phyloP scores from a whole-genome alignment of 805 yeast genomes.

The Candida arabinofermentans region DNA sequence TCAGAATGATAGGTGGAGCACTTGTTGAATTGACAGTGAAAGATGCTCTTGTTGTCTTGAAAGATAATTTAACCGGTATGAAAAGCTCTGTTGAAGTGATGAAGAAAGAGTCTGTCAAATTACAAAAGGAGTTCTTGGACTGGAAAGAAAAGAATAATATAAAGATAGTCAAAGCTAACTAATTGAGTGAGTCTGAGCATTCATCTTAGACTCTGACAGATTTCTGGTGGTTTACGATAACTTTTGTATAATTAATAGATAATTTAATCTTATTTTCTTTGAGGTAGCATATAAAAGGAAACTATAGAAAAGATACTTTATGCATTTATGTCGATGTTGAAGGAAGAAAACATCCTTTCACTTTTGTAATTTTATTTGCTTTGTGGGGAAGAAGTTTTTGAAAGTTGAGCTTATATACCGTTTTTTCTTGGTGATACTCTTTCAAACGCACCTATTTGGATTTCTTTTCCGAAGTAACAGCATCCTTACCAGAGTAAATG shows the following conservation, averaged over 20 bases:
- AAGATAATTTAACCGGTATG: constrained; percentile 51
- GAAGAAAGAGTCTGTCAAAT: constrained; percentile 34
- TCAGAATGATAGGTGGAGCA: constrained; percentile 92
- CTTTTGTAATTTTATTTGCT: too few relatives aligned
- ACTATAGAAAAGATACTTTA: too few relatives aligned
- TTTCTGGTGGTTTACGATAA: neutral
- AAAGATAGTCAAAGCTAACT: constrained; percentile 37
- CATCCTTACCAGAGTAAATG: constrained; percentile 34
- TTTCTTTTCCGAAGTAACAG: constrained; percentile 20
- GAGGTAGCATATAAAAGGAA: too few relatives aligned
- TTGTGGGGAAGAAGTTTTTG: too few relatives aligned
- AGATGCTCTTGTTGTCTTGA: constrained; percentile 65
- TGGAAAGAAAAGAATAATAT: constrained; percentile 52
- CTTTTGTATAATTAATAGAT: neutral
- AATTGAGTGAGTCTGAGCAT: neutral
- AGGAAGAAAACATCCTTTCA: too few relatives aligned
- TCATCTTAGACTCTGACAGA: too few relatives aligned
- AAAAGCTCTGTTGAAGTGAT: constrained; percentile 35
- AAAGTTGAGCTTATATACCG: too few relatives aligned
- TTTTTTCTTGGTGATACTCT: neutral
- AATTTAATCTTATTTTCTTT: too few relatives aligned
- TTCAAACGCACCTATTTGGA: neutral
- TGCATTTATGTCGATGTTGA: too few relatives aligned
- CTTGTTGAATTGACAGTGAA: constrained; percentile 76
- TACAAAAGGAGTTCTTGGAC: constrained; percentile 38